Base-by-base conservation (phyloP, 257 asterid genomes). In the Pogostemon cablin region DNA sequence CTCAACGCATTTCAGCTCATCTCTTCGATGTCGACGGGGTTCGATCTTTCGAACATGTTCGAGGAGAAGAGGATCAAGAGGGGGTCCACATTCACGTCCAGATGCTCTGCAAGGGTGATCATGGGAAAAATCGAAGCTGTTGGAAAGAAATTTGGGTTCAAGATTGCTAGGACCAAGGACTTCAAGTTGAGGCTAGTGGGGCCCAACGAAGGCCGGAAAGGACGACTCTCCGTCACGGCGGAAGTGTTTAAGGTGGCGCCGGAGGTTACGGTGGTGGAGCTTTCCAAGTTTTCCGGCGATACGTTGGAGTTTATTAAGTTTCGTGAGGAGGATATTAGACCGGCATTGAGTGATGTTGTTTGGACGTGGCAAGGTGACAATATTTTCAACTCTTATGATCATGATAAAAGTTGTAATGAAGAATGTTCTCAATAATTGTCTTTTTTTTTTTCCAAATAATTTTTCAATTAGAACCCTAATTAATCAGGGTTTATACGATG, bases 181-280 rank as follows among this genome's bases (percentile, higher is more conserved):
- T 81, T 74, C 58, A 79, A 65, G 65, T 35, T 84, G 74, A 77
- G 80, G 77, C 2, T 84, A 44, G 75, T 73, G 61, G 84, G 84
- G 77, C 80, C 80, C 34, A 17, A 77, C 6, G 88, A 84, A 50
- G 88, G 88, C 7, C 66, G 88, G 41, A 83, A 83, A 62, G 88
- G 88, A 73, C 55, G 81, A 53, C 67, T 84, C n/a, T 73, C 88
- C 1, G 79, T 81, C 35, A 78, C 84, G 0, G 86, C 86, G 0
- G 86, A 84, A 79, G 87, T 82, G 67, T 85, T 85, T 72, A 83
- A 85, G 83, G 88, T 86, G 76, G 95, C 87, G 35, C 91, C 89
- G 64, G 95, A 88, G 76, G 87, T 87, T 1, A 77, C 86, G 4
- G 85, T 86, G 48, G 95, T 83, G 32, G 90, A 86, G 85, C 79